Evolutionary conservation across 2,329 filamentous ascomycete species (phyloP).

Genomic region (Aspergillus versicolor): DNA sequence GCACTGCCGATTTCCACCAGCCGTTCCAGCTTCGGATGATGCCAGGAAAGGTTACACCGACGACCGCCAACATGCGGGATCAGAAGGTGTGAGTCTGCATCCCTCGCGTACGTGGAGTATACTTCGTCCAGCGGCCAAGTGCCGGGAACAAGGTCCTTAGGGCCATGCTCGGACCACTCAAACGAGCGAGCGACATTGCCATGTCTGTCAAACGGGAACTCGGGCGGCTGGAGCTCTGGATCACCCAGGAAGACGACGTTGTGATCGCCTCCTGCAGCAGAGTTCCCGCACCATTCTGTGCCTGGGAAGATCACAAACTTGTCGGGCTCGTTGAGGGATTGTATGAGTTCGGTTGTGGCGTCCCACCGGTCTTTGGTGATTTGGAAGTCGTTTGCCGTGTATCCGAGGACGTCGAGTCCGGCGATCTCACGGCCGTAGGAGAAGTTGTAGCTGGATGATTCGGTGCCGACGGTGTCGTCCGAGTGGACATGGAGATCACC

Average conservation of each 20-base stretch:
- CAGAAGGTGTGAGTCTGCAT: neutral
- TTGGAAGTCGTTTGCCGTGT: neutral
- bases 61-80: neutral
- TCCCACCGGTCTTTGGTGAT: neutral
- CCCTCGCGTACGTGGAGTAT: neutral
- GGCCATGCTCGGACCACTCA: neutral
- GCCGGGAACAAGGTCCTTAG: neutral
- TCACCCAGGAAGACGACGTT: neutral
- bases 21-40: neutral
- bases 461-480: neutral
- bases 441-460: neutral
- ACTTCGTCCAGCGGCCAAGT: neutral
- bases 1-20: neutral
- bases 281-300: neutral
- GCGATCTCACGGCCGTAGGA: neutral
- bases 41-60: neutral
- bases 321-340: neutral
- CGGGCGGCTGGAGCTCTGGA: neutral
- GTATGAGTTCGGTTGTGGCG: neutral
- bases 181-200: neutral
- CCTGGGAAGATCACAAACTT: neutral
- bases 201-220: neutral
- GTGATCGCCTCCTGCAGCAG: neutral
- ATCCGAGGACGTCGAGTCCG: neutral
- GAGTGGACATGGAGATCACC: neutral